Evolutionary conservation across 2,329 filamentous ascomycete genomes (phyloP), one percentile per base, ranked within the genome.

Genomic region (Fusarium humuli): DNA sequence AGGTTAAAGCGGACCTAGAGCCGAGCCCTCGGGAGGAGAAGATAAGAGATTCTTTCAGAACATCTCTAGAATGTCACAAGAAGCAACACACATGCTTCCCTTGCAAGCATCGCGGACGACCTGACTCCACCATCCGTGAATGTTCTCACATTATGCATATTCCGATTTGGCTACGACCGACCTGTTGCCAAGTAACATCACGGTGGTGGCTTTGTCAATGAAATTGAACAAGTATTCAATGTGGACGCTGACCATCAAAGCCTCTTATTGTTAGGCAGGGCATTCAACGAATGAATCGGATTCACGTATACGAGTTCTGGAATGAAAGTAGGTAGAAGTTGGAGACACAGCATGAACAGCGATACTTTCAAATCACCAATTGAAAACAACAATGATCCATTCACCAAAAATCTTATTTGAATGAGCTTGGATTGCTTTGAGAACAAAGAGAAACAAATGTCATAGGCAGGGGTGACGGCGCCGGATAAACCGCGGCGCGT

Each of bases 401-500:
- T 29, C 46, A 27, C 53, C 41, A 41, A 40, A 12, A 12, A 34
- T 23, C 16, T 25, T 60, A 34, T 32, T 41, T 40, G 27, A 29
- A 60, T 12, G 25, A 47, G 30, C 20, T 12, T 42, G 25, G 46
- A 34, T 32, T 40, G 20, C 32, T 41, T 16, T 7, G 34, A 49
- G 8, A 47, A 27, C 13, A 30, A 41, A 54, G 30, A 53, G 44
- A 46, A 41, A 20, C 55, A 11, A 22, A 61, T 59, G 40, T 20
- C 37, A 57, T 42, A 27, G 57, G 47, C 54, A 50, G 32, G 45
- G 46, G 14, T 52, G 29, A 42, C 30, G 48, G 23, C 44, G 45
- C 27, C 72, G 73, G 73, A 64, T 73, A 76, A 76, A 73, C 69
- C 27, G 9, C 52, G 71, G 74, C 61, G 53, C 22, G 40, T 46